A percentile compares a stretch with the other conserved stretches of the same genome.
Evolutionary conservation across 805 yeast genomes (phyloP).

Genomic region (Hanseniaspora lachancei): DNA sequence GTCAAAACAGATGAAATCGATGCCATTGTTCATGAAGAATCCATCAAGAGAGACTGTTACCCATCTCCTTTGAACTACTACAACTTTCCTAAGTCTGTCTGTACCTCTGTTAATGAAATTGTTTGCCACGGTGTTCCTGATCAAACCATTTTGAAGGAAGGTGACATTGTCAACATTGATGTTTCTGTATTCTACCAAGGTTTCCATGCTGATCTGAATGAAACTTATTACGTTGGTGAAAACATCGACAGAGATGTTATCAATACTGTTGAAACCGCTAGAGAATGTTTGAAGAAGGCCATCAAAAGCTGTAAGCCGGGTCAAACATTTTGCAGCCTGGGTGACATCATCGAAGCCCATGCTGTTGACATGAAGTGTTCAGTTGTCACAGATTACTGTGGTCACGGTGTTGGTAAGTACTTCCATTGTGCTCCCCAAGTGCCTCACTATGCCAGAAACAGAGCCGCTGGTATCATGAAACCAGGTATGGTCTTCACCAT

Average conservation of each 20-base stretch:
- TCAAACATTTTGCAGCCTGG: slow-evolving; percentile 68
- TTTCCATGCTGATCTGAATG: slow-evolving; percentile 86
- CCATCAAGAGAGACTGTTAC: slow-evolving; percentile 76
- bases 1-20: slow-evolving; percentile 89
- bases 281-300: slow-evolving; percentile 77
- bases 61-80: slow-evolving; percentile 93
- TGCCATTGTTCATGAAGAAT: slow-evolving; percentile 71
- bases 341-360: slow-evolving; percentile 75
- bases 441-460: slow-evolving; percentile 89
- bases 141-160: slow-evolving; percentile 71
- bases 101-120: slow-evolving; percentile 89
- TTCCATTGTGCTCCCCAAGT: slow-evolving; percentile 90
- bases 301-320: slow-evolving; percentile 86
- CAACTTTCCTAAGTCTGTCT: slow-evolving; percentile 81
- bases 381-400: slow-evolving; percentile 81
- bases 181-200: slow-evolving; percentile 78
- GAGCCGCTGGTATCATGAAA: slow-evolving; percentile 83
- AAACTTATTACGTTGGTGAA: slow-evolving; percentile 91
- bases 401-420: slow-evolving; percentile 78
- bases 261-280: slow-evolving; percentile 78
- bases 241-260: slow-evolving; percentile 67
- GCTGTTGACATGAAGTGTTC: slow-evolving; percentile 68
- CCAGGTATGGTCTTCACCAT: slow-evolving; percentile 95
- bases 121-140: slow-evolving; percentile 98
- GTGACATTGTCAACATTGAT: slow-evolving; percentile 88